Conservation (phyloP, 148 eudicot species). For the Chenopodium quinoa region DNA sequence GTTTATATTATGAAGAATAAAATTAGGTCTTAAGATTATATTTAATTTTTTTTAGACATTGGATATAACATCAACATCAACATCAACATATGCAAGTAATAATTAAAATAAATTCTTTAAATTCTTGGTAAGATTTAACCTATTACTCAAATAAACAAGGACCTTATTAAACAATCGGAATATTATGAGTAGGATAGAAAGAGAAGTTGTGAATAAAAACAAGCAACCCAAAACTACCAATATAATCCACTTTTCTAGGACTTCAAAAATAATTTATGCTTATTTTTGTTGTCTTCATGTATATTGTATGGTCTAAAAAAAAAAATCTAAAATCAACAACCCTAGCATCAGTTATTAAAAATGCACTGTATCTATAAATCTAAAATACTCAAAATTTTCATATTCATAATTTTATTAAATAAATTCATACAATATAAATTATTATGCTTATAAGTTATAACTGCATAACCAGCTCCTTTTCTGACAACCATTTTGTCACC, state of each 20-base stretch:
- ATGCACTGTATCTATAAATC: background rate
- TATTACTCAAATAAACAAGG: background rate
- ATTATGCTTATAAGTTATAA: conserved; percentile 13
- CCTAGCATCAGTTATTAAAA: conserved; percentile 16
- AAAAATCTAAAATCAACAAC: conserved; percentile 16
- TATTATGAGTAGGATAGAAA: background rate
- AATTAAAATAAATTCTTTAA: too few relatives aligned
- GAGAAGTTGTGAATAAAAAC: background rate
- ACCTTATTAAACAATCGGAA: background rate
- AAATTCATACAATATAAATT: background rate
- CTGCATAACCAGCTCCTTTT: conserved; percentile 22
- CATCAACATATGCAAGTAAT: too few relatives aligned
- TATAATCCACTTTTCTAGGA: conserved; percentile 1
- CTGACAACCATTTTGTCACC: conserved; percentile 26
- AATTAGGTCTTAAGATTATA: too few relatives aligned
- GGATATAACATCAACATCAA: too few relatives aligned
- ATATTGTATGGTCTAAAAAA: conserved; percentile 2
- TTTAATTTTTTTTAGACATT: too few relatives aligned
- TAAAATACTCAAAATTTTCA: background rate
- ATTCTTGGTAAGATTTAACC: background rate
- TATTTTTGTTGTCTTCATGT: conserved; percentile 18
- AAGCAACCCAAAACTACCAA: background rate
- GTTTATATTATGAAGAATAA: too few relatives aligned
- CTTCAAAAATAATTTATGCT: background rate
- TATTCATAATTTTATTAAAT: background rate